A percentile compares a stretch with the other conserved stretches of the same genome.
Conservation (phyloP, 257 asterid species). For the Cruciata laevipes region DNA sequence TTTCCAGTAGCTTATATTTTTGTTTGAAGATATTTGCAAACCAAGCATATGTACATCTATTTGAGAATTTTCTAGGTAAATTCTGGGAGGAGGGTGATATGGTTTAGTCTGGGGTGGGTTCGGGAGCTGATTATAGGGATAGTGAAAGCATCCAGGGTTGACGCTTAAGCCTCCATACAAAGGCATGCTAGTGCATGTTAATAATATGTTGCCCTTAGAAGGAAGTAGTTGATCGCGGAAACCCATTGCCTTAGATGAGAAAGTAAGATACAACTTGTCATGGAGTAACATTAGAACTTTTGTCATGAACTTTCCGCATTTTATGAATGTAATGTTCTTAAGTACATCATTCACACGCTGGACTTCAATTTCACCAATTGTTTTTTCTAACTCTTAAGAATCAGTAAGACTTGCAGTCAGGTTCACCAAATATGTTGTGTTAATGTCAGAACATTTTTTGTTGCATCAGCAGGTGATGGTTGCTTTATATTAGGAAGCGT, state of each 20-base stretch:
- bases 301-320: not conserved
- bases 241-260: not conserved
- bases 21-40: not conserved
- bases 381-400: not conserved
- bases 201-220: not conserved
- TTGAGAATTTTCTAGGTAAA: not conserved
- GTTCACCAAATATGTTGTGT: not conserved
- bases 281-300: not conserved
- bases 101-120: not conserved
- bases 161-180: not conserved
- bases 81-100: not conserved
- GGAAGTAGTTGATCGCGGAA: not conserved
- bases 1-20: not conserved
- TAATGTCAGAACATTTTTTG: not conserved
- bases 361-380: too few species aligned
- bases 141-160: too few species aligned
- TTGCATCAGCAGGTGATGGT: slow-evolving; percentile 40
- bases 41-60: not conserved
- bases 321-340: not conserved
- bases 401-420: not conserved
- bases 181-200: not conserved
- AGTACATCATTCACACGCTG: not conserved
- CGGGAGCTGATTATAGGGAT: not conserved
- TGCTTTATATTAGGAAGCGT: slow-evolving; percentile 79
- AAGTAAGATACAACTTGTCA: not conserved